phyloP scores from a whole-genome alignment of 2,329 filamentous ascomycete species.

The Colletotrichum chlorophyti region DNA sequence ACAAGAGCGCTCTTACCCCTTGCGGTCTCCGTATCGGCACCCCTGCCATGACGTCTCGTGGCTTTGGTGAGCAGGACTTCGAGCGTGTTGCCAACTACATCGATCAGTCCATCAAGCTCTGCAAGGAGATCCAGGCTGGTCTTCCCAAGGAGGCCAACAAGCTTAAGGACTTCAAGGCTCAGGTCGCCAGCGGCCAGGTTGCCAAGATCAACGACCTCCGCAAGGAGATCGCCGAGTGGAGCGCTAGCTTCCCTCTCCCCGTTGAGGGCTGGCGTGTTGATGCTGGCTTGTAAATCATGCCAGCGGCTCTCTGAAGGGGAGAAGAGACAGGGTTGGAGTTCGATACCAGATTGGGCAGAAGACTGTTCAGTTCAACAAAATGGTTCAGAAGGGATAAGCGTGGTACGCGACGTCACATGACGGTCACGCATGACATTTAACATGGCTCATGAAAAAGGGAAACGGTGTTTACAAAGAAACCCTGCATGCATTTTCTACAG shows the following conservation, averaged over 20 bases:
- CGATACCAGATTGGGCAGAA: conserved; percentile 19
- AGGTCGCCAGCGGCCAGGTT: conserved; percentile 80
- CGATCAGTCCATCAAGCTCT: conserved; percentile 85
- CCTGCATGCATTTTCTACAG: conserved; percentile 42
- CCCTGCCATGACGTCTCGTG: conserved; percentile 95
- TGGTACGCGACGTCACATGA: conserved; percentile 5
- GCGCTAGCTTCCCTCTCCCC: conserved; percentile 89
- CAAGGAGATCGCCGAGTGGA: conserved; percentile 91
- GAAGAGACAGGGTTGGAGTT: background rate
- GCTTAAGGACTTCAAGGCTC: conserved; percentile 99
- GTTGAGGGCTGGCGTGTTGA: conserved; percentile 75
- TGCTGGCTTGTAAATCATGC: conserved; percentile 58
- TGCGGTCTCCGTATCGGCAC: conserved; percentile 96
- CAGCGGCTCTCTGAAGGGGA: conserved; percentile 7
- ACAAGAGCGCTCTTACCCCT: conserved; percentile 95
- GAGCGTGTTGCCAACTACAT: conserved; percentile 90
- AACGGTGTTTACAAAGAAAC: conserved; percentile 27
- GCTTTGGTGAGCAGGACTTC: conserved; percentile 92
- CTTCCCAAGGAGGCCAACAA: conserved; percentile 98
- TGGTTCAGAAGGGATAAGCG: conserved; percentile 26
- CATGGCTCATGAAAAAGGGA: conserved; percentile 32
- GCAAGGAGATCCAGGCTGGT: conserved; percentile 82
- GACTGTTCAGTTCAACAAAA: conserved; percentile 24
- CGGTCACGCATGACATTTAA: conserved; percentile 28
- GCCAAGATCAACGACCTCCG: conserved; percentile 83